Evolutionary conservation across 192 early-diverging fungal genomes (phyloP).

Genomic region (Glomus cerebriforme): DNA sequence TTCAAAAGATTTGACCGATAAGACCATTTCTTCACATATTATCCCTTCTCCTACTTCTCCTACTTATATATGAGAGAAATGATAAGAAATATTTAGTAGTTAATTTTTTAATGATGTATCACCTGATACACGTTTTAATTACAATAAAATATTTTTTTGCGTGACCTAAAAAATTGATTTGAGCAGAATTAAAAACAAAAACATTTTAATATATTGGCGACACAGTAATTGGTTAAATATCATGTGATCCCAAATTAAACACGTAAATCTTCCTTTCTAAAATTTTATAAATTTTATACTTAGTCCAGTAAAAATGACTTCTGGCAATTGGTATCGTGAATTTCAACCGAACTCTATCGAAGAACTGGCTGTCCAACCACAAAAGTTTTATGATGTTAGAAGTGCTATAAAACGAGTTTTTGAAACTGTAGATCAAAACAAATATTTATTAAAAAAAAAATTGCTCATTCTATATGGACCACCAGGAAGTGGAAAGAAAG

Average conservation of each 20-base stretch:
- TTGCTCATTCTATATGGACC: background rate
- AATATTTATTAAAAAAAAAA: background rate
- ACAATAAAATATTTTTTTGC: too few species aligned
- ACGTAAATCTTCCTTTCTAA: too few species aligned
- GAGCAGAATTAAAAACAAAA: too few species aligned
- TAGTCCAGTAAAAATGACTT: background rate
- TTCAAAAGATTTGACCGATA: background rate
- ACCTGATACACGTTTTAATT: too few species aligned
- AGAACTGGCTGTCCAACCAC: background rate
- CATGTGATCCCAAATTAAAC: too few species aligned
- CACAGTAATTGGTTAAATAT: too few species aligned
- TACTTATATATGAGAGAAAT: too few species aligned
- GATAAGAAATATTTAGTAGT: too few species aligned
- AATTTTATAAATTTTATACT: too few species aligned
- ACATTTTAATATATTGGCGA: too few species aligned
- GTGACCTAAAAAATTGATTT: too few species aligned
- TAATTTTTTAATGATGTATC: too few species aligned
- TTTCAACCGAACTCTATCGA: background rate
- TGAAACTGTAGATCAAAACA: background rate
- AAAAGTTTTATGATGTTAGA: background rate
- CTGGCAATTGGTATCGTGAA: background rate
- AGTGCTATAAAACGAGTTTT: background rate
- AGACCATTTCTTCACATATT: background rate
- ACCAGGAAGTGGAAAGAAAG: background rate
- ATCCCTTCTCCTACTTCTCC: background rate